Evolutionary conservation across 2,329 filamentous ascomycete genomes (phyloP).

Genomic region (Cytospora paraplurivora): DNA sequence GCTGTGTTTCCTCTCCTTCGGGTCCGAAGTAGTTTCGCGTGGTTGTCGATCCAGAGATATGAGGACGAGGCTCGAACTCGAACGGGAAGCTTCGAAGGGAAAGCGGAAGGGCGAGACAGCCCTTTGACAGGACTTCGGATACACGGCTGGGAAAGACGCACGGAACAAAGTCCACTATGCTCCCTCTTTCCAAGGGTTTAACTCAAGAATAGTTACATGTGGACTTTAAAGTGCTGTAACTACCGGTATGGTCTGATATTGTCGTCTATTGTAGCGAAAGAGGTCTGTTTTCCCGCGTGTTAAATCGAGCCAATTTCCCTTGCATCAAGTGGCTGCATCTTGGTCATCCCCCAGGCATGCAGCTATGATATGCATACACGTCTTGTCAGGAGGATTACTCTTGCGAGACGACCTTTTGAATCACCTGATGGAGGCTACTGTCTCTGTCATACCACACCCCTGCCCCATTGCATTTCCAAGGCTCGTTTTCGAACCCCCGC

Average conservation of each 20-base stretch:
- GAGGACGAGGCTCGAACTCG: slow-evolving; percentile 8
- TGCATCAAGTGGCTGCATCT: slow-evolving; percentile 3
- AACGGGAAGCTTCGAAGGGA: slow-evolving; percentile 10
- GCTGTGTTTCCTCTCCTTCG: neutral
- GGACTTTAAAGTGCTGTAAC: neutral
- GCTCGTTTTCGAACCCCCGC: neutral
- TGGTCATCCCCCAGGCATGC: neutral
- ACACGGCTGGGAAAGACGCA: neutral
- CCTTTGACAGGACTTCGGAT: neutral
- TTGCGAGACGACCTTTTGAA: slow-evolving; percentile 8
- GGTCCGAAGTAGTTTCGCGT: neutral
- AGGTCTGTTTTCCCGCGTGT: neutral
- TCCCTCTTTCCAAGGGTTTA: neutral
- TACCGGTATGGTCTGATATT: neutral
- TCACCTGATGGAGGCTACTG: slow-evolving; percentile 17
- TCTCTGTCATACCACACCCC: slow-evolving; percentile 17
- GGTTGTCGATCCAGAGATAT: neutral
- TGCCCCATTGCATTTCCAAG: neutral
- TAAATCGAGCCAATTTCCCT: slow-evolving; percentile 1
- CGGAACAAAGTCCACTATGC: neutral
- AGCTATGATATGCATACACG: neutral
- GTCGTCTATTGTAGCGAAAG: neutral
- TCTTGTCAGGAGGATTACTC: slow-evolving; percentile 5
- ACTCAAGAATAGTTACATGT: neutral
- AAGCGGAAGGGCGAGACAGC: slow-evolving; percentile 6